phyloP scores from a whole-genome alignment of 2,329 filamentous ascomycete genomes.

The Aspergillus hortae region DNA sequence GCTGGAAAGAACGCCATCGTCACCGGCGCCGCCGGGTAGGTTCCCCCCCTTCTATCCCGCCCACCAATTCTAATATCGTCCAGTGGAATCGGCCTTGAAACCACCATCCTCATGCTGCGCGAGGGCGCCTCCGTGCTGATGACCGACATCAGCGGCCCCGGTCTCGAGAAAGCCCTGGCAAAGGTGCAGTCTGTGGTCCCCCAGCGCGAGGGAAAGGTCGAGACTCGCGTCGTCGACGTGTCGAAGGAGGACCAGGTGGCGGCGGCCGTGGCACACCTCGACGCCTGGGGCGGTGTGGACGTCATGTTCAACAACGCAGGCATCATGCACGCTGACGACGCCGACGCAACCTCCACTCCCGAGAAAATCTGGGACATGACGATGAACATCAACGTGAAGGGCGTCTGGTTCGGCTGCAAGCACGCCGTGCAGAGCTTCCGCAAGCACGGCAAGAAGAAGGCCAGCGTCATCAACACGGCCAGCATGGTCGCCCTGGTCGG shows the following conservation, averaged over 20 bases:
- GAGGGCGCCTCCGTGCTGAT: slow-evolving; percentile 85
- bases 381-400: slow-evolving; percentile 93
- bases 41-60: background rate
- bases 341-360: slow-evolving; percentile 75
- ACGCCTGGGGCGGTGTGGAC: slow-evolving; percentile 83
- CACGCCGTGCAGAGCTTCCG: slow-evolving; percentile 81
- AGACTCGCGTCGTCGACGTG: slow-evolving; percentile 58
- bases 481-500: slow-evolving; percentile 85
- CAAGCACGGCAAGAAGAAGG: slow-evolving; percentile 72
- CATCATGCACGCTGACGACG: slow-evolving; percentile 87
- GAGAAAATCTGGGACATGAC: slow-evolving; percentile 94
- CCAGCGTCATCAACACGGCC: slow-evolving; percentile 87
- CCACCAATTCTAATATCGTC: background rate
- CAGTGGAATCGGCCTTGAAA: slow-evolving; percentile 87
- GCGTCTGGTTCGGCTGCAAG: slow-evolving; percentile 95
- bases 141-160: slow-evolving; percentile 76
- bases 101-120: slow-evolving; percentile 79
- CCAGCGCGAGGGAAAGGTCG: slow-evolving; percentile 17
- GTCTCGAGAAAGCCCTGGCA: slow-evolving; percentile 69
- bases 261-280: slow-evolving; percentile 68
- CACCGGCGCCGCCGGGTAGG: slow-evolving; percentile 19
- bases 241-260: slow-evolving; percentile 79
- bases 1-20: slow-evolving; percentile 21
- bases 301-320: slow-evolving; percentile 97
- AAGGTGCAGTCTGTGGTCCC: slow-evolving; percentile 74